A percentile compares a stretch with the other conserved stretches of the same genome.
Conservation (phyloP, 2,329 filamentous ascomycete species). For the Geosmithia putterillii region DNA sequence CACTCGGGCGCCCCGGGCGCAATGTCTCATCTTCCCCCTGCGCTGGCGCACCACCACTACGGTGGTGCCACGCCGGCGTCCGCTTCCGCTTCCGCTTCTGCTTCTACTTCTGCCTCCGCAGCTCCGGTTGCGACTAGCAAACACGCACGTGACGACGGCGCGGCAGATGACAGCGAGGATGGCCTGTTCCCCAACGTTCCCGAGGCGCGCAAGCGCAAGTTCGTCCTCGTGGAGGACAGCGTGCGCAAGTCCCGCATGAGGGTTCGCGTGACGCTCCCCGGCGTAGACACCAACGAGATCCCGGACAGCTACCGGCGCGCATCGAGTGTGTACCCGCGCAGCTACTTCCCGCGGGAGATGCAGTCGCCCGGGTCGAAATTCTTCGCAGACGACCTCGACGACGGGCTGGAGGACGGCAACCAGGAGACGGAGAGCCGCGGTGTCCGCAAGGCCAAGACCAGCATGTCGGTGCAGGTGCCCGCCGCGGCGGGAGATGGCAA, state of each 20-base stretch:
- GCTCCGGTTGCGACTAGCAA: conserved; percentile 9
- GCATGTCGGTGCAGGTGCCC: conserved; percentile 40
- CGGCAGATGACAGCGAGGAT: conserved; percentile 37
- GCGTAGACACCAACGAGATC: conserved; percentile 89
- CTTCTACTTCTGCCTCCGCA: too few species aligned
- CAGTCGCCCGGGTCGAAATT: conserved; percentile 61
- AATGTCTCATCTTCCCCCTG: conserved; percentile 49
- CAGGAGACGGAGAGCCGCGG: conserved; percentile 37
- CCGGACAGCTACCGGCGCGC: conserved; percentile 88
- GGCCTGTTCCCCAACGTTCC: conserved; percentile 80
- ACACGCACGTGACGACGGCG: conserved; percentile 26
- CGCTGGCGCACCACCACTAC: too few species aligned
- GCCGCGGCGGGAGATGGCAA: conserved; percentile 25
- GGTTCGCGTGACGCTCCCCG: conserved; percentile 85
- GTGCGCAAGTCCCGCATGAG: conserved; percentile 63
- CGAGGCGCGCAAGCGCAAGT: conserved; percentile 86
- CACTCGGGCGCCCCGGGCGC: background rate
- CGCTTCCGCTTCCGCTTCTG: too few species aligned
- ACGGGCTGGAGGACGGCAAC: conserved; percentile 29
- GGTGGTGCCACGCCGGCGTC: conserved; percentile 19
- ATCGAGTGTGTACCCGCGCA: conserved; percentile 81
- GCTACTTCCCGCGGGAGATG: conserved; percentile 90
- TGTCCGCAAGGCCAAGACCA: conserved; percentile 44
- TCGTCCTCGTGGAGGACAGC: conserved; percentile 87
- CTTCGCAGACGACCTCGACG: conserved; percentile 53